Base-by-base conservation (phyloP, 2,329 filamentous ascomycete genomes). In the Rachicladosporium sp. region DNA sequence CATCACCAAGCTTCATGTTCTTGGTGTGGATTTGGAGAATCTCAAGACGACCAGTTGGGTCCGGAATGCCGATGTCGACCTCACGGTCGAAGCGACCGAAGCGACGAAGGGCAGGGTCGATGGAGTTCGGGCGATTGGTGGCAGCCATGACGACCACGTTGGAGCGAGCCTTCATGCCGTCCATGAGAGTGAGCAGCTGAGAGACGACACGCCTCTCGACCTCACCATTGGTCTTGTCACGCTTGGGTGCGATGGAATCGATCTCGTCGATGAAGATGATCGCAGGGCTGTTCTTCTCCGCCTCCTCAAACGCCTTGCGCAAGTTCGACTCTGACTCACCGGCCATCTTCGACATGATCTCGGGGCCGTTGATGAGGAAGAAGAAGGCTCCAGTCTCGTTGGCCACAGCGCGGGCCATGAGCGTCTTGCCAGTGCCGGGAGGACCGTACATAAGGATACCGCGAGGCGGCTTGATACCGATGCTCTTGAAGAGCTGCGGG, bases 331-430 rank as follows among this genome's bases (percentile, higher is more conserved):
- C 91, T 43, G 91, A 96, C 67, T 98, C 91, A 76, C 91, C 91
- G 44, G 91, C 91, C 91, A 96, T 96, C 78, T 96, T 96, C 43
- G 89, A 95, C 91, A 98, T 96, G 70, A 98, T 96, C 65, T 96
- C 91, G 38, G 91, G 91, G 49, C 91, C 89, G 67, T 96, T 96
- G 76, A 98, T 96, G 48, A 96, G 69, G 78, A 98, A 96, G 72
- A 98, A 98, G 73, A 96, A 96, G 36, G 89, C 89, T 56, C 91
- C 91, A 29, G 91, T 96, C 73, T 96, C 91, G 68, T 96, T 96
- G 66, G 91, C 91, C 41, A 98, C 91, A 48, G 91, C 91, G 66
- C 91, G 85, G 58, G 91, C 91, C 91, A 96, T 96, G 53, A 98
- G 71, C 30, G 91, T 98, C 76, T 98, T 98, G 81, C 91, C 91